Evolutionary conservation across 495 filamentous ascomycete species (phyloP), one percentile per base, ranked within the genome.

Genomic region (Alectoria sarmentosa): DNA sequence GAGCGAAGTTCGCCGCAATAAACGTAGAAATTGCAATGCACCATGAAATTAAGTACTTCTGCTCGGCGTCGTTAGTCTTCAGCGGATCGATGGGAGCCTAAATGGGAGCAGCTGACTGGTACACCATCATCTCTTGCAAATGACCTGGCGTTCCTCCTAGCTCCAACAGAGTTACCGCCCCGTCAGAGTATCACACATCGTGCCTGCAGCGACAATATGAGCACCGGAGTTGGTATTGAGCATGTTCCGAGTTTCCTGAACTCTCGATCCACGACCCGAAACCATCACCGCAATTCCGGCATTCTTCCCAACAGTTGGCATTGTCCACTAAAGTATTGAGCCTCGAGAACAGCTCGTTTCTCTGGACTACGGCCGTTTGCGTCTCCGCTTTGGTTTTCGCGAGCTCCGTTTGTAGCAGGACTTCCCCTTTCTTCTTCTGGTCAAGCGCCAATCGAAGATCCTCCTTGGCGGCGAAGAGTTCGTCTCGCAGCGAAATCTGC

Each of bases 251-350:
- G 15, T 19, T 46, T 36, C 46, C n/a, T 17, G 15, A 61, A 42
- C 60, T 42, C 26, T 61, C 60, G 26, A 61, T 32, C 39, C 44
- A 61, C 1, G 28, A 46, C 11, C 44, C 28, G 17, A 61, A 61
- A 17, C 21, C 7, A 11, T 9, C 15, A 9, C 42, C 26, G 34
- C 60, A 61, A 13, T 61, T 61, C 15, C 42, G 60, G 23, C 60
- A 61, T 10, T 34, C 6, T 28, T 36, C 28, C 41, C 60, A 49
- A 0, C n/a, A 5, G 3, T 49, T 38, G 41, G 7, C 41, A 4
- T 46, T 48, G 17, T 34, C 10, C 17, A 52, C 32, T 9, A 48
- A 30, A 2, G 19, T 21, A 26, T 61, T 23, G 11, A 61, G 4
- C 6, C 23, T n/a, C 8, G 28, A 13, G 9, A 30, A 34, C 8